Conservation (phyloP, 2,329 filamentous ascomycete species). For the Aspergillus tamarii region DNA sequence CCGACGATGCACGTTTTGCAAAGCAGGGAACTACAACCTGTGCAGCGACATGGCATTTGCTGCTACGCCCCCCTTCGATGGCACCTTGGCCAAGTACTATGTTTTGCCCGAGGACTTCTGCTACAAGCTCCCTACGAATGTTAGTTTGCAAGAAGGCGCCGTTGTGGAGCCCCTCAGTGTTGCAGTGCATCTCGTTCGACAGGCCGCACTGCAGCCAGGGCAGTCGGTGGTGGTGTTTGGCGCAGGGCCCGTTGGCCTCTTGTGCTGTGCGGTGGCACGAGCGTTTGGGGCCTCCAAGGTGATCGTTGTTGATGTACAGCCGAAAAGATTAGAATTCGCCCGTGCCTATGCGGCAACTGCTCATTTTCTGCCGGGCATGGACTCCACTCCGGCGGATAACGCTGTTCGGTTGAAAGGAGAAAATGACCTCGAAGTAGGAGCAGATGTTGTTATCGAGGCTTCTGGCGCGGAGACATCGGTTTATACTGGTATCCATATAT, state of each 20-base stretch:
- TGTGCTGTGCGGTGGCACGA: slow-evolving; percentile 83
- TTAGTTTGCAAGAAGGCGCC: slow-evolving; percentile 83
- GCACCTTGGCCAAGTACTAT: slow-evolving; percentile 88
- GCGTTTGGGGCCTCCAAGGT: slow-evolving; percentile 82
- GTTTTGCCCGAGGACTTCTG: slow-evolving; percentile 83
- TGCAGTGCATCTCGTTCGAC: slow-evolving; percentile 79
- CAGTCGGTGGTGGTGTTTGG: slow-evolving; percentile 83
- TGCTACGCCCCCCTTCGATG: slow-evolving; percentile 87
- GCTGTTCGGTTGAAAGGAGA: neutral
- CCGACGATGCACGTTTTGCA: slow-evolving; percentile 74
- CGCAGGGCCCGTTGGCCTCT: slow-evolving; percentile 81
- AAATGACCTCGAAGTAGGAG: neutral
- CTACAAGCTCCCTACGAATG: slow-evolving; percentile 79
- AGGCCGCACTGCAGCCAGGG: slow-evolving; percentile 72
- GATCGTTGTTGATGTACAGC: slow-evolving; percentile 83
- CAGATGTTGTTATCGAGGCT: slow-evolving; percentile 76
- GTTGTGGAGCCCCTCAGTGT: slow-evolving; percentile 87
- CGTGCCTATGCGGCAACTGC: neutral
- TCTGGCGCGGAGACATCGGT: slow-evolving; percentile 76
- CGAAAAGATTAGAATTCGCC: slow-evolving; percentile 78
- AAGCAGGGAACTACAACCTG: slow-evolving; percentile 84
- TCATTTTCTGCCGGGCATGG: neutral
- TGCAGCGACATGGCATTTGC: slow-evolving; percentile 88
- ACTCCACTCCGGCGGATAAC: neutral
- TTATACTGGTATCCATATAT: slow-evolving; percentile 70